Evolutionary conservation across 371 early-diverging fungal genomes (phyloP), one percentile per base, ranked within the genome.

Genomic region (Thermomucor indicae-seudaticae): DNA sequence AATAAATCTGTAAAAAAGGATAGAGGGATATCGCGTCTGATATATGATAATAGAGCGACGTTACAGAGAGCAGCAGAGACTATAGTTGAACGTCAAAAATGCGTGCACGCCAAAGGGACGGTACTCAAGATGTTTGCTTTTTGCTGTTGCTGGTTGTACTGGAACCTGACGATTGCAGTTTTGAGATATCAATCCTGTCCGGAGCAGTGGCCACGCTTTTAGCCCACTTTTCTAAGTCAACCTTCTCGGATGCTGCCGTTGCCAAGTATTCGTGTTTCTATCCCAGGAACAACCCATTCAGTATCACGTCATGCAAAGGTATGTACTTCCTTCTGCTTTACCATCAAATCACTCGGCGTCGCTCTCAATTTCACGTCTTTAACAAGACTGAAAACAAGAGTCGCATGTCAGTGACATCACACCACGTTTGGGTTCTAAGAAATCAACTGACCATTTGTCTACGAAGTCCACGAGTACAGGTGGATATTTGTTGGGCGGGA

Each of bases 401-500:
- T 35, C 10, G 29, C 4, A 23, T 11, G 6, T 24, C 25, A 27
- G 10, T 38, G 48, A 27, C 16, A 46, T 29, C 16, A 17, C 27
- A 12, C 5, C 10, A 24, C 10, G n/a, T 3, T 24, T 0, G 4
- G 14, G 14, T 17, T 0, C 6, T n/a, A 47, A 16, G 3, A 1
- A 3, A 8, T 4, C 1, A 20, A 27, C 57, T 58, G 77, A 89
- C 90, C 93, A 93, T 57, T 72, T 62, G 32, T 77, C 74, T 32
- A 93, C 81, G 69, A 95, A 93, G 47, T 78, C 81, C 38, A 84
- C 80, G 57, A 93, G 84, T 51, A 87, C 89, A 11, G 58, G 44
- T 16, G 93, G 82, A 71, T 86, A 95, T 25, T 67, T 70, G 17
- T 66, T 64, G 29, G 75, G 67, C 8, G 95, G 89, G 50, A 96